These are phyloP conservation scores for Reticulascus tulasneorum DNA, from an alignment of 2,329 filamentous ascomycete species.

Conservation along the genomic window DNA sequence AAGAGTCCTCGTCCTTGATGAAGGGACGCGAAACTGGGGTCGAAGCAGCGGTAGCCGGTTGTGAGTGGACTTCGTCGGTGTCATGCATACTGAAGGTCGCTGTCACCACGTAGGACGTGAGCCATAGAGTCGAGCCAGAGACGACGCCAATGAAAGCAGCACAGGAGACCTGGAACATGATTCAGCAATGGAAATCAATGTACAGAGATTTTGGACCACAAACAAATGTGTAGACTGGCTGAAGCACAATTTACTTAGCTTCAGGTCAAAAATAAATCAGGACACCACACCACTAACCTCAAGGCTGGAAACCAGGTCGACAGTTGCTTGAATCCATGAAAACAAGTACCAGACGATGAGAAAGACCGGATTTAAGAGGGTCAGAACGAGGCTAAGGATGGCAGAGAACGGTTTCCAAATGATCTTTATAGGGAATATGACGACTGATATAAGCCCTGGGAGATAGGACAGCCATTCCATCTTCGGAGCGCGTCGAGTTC, in stretches of 20 bases:
- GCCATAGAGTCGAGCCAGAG: constrained; percentile 56
- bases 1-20: constrained; percentile 17
- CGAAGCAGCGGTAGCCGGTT: constrained; percentile 30
- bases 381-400: constrained; percentile 21
- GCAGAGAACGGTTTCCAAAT: constrained; percentile 21
- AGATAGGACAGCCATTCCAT: constrained; percentile 8
- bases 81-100: constrained; percentile 43
- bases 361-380: constrained; percentile 32
- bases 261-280: not conserved
- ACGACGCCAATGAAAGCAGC: constrained; percentile 65
- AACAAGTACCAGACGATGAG: constrained; percentile 26
- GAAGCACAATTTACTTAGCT: no score
- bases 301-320: constrained; percentile 26
- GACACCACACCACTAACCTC: constrained; percentile 25
- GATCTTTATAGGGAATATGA: constrained; percentile 26
- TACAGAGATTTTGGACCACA: constrained; percentile 10
- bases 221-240: constrained; percentile 43
- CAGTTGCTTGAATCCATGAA: constrained; percentile 17
- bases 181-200: constrained; percentile 21
- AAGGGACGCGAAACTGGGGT: constrained; percentile 11
- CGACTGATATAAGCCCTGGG: constrained; percentile 11
- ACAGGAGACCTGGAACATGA: constrained; percentile 47
- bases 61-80: constrained; percentile 10
- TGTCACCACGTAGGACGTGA: constrained; percentile 52
- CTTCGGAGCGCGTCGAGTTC: no score